Percentiles rank a stretch among this genome's conserved stretches.
These are phyloP conservation scores for Fusarium sp. DNA, from an alignment of 2,329 filamentous ascomycete genomes.

Conservation along the genomic window DNA sequence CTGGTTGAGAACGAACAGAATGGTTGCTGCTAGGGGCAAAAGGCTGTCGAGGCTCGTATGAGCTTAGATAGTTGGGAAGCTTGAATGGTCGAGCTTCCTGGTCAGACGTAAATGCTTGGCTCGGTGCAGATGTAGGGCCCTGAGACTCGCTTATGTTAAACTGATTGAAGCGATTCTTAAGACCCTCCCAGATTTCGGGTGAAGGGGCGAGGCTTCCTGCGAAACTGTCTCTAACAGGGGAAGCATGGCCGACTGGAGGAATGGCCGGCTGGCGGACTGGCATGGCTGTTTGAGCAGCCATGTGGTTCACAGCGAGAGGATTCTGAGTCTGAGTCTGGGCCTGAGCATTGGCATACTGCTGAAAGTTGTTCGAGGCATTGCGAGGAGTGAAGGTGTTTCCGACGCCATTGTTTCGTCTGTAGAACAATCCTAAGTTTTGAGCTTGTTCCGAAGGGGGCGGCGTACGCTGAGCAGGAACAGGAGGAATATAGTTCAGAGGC, in stretches of 20 bases:
- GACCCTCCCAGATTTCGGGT: constrained; percentile 25
- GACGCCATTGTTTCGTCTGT: not conserved
- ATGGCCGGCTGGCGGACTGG: constrained; percentile 17
- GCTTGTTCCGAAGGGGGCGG: not conserved
- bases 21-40: not conserved
- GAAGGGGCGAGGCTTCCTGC: constrained; percentile 14
- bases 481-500: not conserved
- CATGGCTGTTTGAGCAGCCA: not conserved
- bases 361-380: not conserved
- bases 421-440: not conserved
- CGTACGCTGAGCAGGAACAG: not conserved
- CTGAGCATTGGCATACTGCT: not conserved
- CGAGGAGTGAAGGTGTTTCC: not conserved
- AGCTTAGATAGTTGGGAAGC: constrained; percentile 7
- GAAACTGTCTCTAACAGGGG: constrained; percentile 6
- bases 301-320: not conserved
- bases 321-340: not conserved
- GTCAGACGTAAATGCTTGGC: not conserved
- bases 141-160: constrained; percentile 1
- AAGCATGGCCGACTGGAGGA: constrained; percentile 4
- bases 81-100: constrained; percentile 1
- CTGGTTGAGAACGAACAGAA: not conserved
- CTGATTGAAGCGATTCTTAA: constrained; percentile 18
- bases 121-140: not conserved
- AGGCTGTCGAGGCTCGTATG: not conserved